Base-by-base conservation (phyloP, 306 rosid genomes). In the Prunus fruticosa region DNA sequence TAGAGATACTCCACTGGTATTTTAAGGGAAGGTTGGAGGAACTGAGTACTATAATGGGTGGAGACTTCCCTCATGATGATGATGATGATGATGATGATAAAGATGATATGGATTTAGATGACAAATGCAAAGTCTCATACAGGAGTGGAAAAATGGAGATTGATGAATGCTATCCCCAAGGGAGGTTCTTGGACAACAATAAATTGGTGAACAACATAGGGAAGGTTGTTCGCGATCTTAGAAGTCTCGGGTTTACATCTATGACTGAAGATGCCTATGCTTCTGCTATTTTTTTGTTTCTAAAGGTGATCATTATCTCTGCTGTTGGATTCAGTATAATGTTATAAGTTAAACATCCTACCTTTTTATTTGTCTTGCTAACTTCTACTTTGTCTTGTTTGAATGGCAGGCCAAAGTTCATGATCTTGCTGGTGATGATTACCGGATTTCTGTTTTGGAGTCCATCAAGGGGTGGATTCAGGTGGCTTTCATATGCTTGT, bases 191-290 rank as follows among this genome's bases (percentile, higher is more conserved):
- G 12, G 97, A 86, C 75, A 88, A 90, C 69, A 80, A 84, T 81
- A 92, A 82, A 84, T 78, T 94, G 87, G 98, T 92, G 80, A 89
- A n/a, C n/a, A n/a, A 87, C 87, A 90, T 92, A 15, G 98, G 98
- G 76, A 90, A 90, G 88, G 89, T 92, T 83, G 97, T 94, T 82
- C 92, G 73, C 49, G 93, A 84, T 86, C 96, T 92, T 64, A 91
- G 96, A 72, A 88, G 80, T 79, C 97, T 92, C 79, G 97, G 98
- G 71, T 94, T 94, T 83, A 92, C 97, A 64, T 94, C 97, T 72
- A 87, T 92, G 97, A 91, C 98, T 64, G 98, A 94, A 80, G 98
- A 94, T 90, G 98, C 98, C 51, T 94, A 94, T 77, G 97, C 97
- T 78, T 94, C 97, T 82, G 97, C 95, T 60, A 94, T 94, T 51